Conservation (phyloP, 331 rosid genomes). For the Pyrus hybrid region DNA sequence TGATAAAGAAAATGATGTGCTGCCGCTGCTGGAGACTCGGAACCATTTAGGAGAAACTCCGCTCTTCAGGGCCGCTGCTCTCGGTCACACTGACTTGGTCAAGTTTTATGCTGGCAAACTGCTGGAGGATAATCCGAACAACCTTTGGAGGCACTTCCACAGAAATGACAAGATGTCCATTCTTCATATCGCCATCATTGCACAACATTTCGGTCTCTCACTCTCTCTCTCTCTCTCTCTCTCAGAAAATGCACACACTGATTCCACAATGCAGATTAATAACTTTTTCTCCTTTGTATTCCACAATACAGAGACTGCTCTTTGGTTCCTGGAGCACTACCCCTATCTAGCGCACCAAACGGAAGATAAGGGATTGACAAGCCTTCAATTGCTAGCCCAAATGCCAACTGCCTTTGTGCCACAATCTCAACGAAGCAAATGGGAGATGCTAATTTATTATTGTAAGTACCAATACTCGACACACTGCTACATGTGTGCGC, state of each 20-base stretch:
- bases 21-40: background rate
- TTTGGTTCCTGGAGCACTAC: background rate
- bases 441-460: background rate
- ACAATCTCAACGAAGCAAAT: background rate
- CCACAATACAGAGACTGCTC: background rate
- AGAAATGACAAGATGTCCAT: background rate
- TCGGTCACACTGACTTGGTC: background rate
- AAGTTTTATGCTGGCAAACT: background rate
- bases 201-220: background rate
- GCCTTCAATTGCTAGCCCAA: constrained; percentile 4
- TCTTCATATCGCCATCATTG: background rate
- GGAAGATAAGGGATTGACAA: background rate
- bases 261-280: background rate
- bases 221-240: background rate
- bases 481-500: no score
- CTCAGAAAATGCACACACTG: background rate
- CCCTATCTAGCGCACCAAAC: background rate
- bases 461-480: background rate
- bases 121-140: background rate
- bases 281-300: background rate
- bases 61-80: background rate
- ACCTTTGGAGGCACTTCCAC: no score
- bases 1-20: no score
- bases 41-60: background rate
- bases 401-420: background rate